Percentiles rank a stretch among this genome's conserved stretches.
Conservation (phyloP, 306 rosid genomes). For the Dryas drummondii region DNA sequence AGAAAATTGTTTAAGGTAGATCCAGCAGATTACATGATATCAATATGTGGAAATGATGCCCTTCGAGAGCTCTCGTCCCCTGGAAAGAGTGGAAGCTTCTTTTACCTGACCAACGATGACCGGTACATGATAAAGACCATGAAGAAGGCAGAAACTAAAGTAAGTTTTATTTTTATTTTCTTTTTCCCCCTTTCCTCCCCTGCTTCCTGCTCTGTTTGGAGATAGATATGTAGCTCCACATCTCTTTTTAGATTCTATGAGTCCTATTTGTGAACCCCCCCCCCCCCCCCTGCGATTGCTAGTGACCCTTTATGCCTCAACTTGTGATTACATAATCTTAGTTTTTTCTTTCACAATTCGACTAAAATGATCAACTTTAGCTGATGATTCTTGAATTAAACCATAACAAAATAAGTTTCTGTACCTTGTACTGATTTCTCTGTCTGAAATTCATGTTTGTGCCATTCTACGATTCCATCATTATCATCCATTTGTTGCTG, state of each 20-base stretch:
- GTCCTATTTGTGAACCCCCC: neutral
- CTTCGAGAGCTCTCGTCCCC: constrained; percentile 95
- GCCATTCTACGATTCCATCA: neutral
- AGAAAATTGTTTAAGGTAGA: constrained; percentile 93
- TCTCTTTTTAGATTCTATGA: neutral
- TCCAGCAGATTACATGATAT: constrained; percentile 96
- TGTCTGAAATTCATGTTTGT: neutral
- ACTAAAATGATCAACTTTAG: neutral
- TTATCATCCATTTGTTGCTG: neutral
- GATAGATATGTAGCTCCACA: neutral
- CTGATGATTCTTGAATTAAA: neutral
- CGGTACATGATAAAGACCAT: constrained; percentile 96
- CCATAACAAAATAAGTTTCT: neutral
- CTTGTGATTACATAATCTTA: neutral
- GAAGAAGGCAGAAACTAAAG: constrained; percentile 96
- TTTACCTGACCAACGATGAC: constrained; percentile 86
- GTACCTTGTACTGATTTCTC: too few relatives aligned
- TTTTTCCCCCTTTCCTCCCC: constrained; percentile 4
- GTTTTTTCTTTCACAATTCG: neutral
- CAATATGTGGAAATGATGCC: constrained; percentile 91
- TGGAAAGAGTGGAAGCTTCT: constrained; percentile 97
- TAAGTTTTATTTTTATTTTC: constrained; percentile 38
- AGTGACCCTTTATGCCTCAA: neutral
- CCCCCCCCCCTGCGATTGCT: neutral
- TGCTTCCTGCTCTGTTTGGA: constrained; percentile 5